Evolutionary conservation across 176 grass and related monocot species (phyloP).

Genomic region (Bromus sterilis): DNA sequence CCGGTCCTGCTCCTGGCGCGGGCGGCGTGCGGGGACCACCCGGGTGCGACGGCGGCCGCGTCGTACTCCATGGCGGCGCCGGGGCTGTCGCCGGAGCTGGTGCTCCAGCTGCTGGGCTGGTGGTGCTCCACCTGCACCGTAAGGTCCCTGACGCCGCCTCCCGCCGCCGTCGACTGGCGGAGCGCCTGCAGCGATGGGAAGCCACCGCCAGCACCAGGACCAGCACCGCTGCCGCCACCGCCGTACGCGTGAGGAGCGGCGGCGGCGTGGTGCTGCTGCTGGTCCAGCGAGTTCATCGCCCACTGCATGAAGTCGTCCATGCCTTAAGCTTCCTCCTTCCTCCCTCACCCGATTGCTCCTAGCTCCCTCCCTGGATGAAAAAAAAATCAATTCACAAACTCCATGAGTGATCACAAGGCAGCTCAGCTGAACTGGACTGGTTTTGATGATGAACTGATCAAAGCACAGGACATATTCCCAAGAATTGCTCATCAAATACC

Average conservation of each 20-base stretch:
- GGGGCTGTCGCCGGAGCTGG: slow-evolving; percentile 39
- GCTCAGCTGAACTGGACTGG: background rate
- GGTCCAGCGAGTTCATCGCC: slow-evolving; percentile 37
- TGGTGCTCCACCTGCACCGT: slow-evolving; percentile 32
- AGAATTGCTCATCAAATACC: background rate
- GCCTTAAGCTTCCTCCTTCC: no score
- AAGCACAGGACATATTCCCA: background rate
- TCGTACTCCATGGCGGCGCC: slow-evolving; percentile 20
- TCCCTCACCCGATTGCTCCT: background rate
- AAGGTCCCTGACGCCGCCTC: background rate
- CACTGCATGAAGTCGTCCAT: slow-evolving; percentile 58
- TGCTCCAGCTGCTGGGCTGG: slow-evolving; percentile 29
- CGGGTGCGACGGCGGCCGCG: background rate
- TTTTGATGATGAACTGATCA: background rate
- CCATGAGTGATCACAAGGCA: background rate
- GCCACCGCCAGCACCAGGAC: background rate
- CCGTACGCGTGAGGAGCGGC: background rate
- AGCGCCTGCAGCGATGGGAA: slow-evolving; percentile 37
- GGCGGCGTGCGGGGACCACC: slow-evolving; percentile 29
- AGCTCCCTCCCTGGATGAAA: background rate
- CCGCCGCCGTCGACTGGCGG: background rate
- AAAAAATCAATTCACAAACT: background rate
- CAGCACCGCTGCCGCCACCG: background rate
- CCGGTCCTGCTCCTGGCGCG: background rate
- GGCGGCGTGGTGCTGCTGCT: background rate